Base-by-base conservation (phyloP, 345 rosid species). In the Isatis tinctoria region DNA sequence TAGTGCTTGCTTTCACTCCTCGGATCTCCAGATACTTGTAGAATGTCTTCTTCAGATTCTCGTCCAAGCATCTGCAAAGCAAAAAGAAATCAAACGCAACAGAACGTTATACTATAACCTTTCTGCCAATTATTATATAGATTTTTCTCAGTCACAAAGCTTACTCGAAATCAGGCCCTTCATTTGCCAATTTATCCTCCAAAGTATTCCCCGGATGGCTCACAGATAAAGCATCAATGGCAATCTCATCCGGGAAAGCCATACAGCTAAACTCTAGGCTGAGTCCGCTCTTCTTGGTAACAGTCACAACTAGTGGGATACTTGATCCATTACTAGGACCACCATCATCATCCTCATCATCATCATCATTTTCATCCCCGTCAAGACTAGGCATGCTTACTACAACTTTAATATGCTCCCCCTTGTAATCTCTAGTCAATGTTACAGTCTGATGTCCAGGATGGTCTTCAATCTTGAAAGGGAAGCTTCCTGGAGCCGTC, bases 141-240 rank as follows among this genome's bases (percentile, higher is more conserved):
- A 47, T 16, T 56, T 37, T 63, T 18, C 9, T 9, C 5, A 40
- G 12, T 22, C 10, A 36, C 32, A 65, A 49, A 16, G 72, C 93
- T 95, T 87, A 95, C 99, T 81, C 78, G 77, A 88, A 95, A 75
- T 87, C 88, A 66, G 97, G 97, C n/a, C 98, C 98, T 54, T 84
- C 97, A 41, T 87, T 92, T 0, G 83, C 84, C 64, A 84, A 27
- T 20, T 85, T 74, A 22, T 88, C 91, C 57, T 85, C 96, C 39
- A 76, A 26, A 9, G 85, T 45, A 54, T 43, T 37, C 36, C 83
- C 85, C 0, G 85, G 74, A 39, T 79, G 83, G 69, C 76, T 84
- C 30, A 87, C 78, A 0, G 90, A 63, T 78, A 92, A 67, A 74
- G 84, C 77, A 63, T 90, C 96, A 1, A 95, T 87, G 5, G 78